Conservation (phyloP, 495 filamentous ascomycete species). For the Lasiosphaeria ovina region DNA sequence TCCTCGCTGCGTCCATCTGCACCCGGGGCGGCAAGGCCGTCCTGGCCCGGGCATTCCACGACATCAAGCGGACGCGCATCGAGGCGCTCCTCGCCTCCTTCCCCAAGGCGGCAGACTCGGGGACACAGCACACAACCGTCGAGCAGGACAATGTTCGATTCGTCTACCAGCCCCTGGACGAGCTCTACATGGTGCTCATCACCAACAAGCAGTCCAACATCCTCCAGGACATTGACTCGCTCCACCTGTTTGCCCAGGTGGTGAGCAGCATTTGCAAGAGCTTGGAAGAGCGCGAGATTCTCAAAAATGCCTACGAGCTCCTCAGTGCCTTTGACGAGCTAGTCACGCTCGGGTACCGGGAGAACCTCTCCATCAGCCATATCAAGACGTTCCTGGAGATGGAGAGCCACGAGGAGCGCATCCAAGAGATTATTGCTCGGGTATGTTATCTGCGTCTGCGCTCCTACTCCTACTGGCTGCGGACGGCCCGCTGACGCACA, state of each 20-base stretch:
- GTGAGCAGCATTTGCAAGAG: conserved; percentile 94
- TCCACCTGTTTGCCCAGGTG: conserved; percentile 96
- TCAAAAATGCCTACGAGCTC: conserved; percentile 91
- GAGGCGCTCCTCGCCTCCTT: conserved; percentile 95
- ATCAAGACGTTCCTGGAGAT: conserved; percentile 99
- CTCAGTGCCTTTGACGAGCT: conserved; percentile 95
- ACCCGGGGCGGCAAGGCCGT: conserved; percentile 97
- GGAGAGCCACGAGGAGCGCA: conserved; percentile 98
- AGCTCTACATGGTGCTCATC: conserved; percentile 98
- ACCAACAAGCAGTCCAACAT: conserved; percentile 99
- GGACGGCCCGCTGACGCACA: conserved; percentile 28
- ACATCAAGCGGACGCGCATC: conserved; percentile 92
- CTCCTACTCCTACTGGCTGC: neutral
- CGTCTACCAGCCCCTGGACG: conserved; percentile 97
- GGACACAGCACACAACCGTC: conserved; percentile 94
- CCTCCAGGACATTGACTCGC: conserved; percentile 95
- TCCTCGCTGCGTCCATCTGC: conserved; percentile 98
- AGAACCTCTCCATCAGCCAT: conserved; percentile 90
- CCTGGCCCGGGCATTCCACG: conserved; percentile 91
- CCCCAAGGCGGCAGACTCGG: conserved; percentile 91
- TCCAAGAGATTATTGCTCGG: conserved; percentile 94
- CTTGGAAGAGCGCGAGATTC: conserved; percentile 90
- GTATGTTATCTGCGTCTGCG: conserved; percentile 45
- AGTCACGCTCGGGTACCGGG: conserved; percentile 89
- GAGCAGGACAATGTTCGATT: conserved; percentile 99